These are phyloP conservation scores for Geranium rotundifolium DNA, from an alignment of 345 rosid species.

Conservation along the genomic window DNA sequence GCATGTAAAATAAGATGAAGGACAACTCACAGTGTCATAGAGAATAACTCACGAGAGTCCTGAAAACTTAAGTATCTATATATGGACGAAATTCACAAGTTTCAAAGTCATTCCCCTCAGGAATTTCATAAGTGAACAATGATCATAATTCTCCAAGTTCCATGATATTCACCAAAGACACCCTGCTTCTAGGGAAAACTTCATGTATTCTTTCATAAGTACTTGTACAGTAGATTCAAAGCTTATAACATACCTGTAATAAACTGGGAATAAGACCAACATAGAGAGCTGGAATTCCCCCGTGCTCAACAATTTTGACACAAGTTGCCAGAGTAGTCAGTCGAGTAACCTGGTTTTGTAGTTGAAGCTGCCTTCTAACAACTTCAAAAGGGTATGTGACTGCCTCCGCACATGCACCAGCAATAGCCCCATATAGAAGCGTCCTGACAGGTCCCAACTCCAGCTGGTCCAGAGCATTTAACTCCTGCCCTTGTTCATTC, in stretches of 20 bases:
- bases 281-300: constrained; percentile 82
- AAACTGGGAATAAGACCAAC: constrained; percentile 79
- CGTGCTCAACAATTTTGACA: constrained; percentile 55
- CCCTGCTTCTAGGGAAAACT: constrained; percentile 36
- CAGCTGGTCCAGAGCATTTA: constrained; percentile 60
- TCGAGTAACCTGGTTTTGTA: constrained; percentile 58
- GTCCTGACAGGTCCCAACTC: constrained; percentile 80
- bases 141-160: neutral
- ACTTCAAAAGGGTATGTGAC: constrained; percentile 93
- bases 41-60: too few relatives aligned
- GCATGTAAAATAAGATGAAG: neutral
- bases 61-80: too few relatives aligned
- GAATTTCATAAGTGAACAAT: neutral
- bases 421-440: constrained; percentile 70
- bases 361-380: constrained; percentile 84
- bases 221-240: neutral
- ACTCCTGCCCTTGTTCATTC: constrained; percentile 51
- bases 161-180: neutral
- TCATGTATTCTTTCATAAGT: neutral
- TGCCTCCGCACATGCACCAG: constrained; percentile 88
- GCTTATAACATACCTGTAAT: constrained; percentile 48
- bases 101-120: neutral
- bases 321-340: constrained; percentile 58
- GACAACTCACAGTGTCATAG: too few relatives aligned
- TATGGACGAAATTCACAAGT: too few relatives aligned